phyloP scores from a whole-genome alignment of 805 yeast genomes.

The Candida stauntonica region DNA sequence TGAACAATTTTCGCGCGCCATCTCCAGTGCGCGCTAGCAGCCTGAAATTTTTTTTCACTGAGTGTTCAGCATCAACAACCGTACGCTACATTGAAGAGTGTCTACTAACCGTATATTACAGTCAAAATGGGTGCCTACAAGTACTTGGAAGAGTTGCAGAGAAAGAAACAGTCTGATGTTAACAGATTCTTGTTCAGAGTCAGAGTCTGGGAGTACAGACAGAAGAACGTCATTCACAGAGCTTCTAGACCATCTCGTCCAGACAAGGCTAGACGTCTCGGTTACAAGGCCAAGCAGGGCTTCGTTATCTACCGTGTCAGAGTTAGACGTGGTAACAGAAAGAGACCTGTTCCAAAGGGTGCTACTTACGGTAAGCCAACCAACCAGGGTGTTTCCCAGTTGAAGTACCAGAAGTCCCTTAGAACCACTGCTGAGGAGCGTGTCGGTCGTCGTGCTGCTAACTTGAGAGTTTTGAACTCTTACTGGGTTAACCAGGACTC shows the following conservation, averaged over 20 bases:
- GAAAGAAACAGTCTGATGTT: slow-evolving; percentile 99
- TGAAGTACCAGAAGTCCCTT: slow-evolving; percentile 98
- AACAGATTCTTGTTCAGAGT: slow-evolving; percentile 98
- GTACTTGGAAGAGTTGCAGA: slow-evolving; percentile 97
- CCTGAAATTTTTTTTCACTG: neutral
- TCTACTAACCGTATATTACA: neutral
- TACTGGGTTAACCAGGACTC: slow-evolving; percentile 99
- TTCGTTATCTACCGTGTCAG: slow-evolving; percentile 97
- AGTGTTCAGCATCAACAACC: neutral
- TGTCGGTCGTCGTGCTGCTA: slow-evolving; percentile 97
- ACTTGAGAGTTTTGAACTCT: slow-evolving; percentile 97
- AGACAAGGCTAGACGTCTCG: slow-evolving; percentile 99
- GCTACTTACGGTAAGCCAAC: slow-evolving; percentile 99
- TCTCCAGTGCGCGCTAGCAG: neutral
- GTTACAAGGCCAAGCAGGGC: slow-evolving; percentile 99
- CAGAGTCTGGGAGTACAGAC: slow-evolving; percentile 99
- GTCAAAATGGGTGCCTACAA: slow-evolving; percentile 97
- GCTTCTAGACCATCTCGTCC: slow-evolving; percentile 99
- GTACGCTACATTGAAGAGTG: slow-evolving; percentile 1
- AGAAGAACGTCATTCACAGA: slow-evolving; percentile 97
- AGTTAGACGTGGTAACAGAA: slow-evolving; percentile 99
- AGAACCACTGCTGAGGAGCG: slow-evolving; percentile 99
- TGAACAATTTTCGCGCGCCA: too few species aligned
- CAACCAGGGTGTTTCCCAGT: slow-evolving; percentile 99
- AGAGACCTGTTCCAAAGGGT: slow-evolving; percentile 99